Base-by-base conservation (phyloP, 192 early-diverging fungal species). In the Rhizoclosmatium sp. region DNA sequence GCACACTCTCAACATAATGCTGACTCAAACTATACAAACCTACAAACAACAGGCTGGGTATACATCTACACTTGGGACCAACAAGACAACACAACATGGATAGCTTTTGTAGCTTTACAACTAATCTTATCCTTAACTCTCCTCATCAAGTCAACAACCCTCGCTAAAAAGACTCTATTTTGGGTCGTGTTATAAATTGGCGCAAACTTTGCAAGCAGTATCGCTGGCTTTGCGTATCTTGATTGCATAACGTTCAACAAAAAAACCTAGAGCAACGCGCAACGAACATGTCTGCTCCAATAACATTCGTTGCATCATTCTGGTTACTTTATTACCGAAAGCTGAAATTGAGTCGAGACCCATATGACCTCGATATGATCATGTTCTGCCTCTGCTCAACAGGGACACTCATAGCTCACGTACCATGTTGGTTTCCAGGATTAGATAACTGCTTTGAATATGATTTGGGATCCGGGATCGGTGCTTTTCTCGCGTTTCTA, bases 321-420 rank as follows among this genome's bases (percentile, higher is more conserved):
- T 64, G 19, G 62, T 41, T 64, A 12, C 62, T 64, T 23, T 64
- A 39, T 64, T 64, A 64, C 62, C 12, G 62, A 31, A 64, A 64
- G 62, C 41, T 39, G 1, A 64, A 64, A 4, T 10, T 64, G n/a
- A n/a, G n/a, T n/a, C n/a, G n/a, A n/a, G n/a, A n/a, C n/a, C n/a
- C n/a, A n/a, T n/a, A n/a, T 12, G 62, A 21, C 1, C 62, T 23
- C 10, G 62, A 64, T 41, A 64, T 64, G 62, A 23, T 64, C 31
- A 23, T 64, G 21, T 41, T 64, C 12, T 2, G 10, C 3, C 10
- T 12, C 9, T 64, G 12, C 41, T 64, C 9, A 2, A 12, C 31
- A 41, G 16, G 10, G 62, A 31, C 21, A 10, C 31, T 64, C 1
- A 12, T 12, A 12, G 12, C 19, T 2, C 23, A 21, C 10, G 62